Conservation (phyloP, 306 rosid genomes). For the Dalbergia oliveri region DNA sequence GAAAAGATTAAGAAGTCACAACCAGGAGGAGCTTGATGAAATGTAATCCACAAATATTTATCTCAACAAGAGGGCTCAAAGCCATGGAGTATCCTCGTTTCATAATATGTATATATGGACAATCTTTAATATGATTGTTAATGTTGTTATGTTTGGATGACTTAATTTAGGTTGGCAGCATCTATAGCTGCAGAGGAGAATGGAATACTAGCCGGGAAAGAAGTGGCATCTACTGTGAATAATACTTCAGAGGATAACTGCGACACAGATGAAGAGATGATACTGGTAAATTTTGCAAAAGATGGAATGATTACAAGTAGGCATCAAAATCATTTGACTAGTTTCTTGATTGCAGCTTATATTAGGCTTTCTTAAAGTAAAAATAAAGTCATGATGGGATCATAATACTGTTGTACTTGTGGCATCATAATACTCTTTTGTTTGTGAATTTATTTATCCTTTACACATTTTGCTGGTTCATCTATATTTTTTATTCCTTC, state of each 20-base stretch:
- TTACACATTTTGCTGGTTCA: slow-evolving; percentile 6
- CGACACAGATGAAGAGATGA: slow-evolving; percentile 68
- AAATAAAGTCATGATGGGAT: slow-evolving; percentile 1
- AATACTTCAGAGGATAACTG: slow-evolving; percentile 56
- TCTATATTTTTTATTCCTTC: slow-evolving; percentile 20
- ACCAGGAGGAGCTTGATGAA: slow-evolving; percentile 77
- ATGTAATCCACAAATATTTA: slow-evolving; percentile 61
- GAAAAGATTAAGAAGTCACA: slow-evolving; percentile 40
- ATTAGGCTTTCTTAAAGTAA: slow-evolving; percentile 7
- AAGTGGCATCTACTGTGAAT: slow-evolving; percentile 51
- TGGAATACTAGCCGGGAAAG: slow-evolving; percentile 49
- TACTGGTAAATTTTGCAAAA: slow-evolving; percentile 63
- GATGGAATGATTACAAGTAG: slow-evolving; percentile 32
- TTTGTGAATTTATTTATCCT: slow-evolving; percentile 19
- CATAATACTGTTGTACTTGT: slow-evolving; percentile 12
- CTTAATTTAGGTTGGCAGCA: slow-evolving; percentile 85
- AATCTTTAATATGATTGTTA: slow-evolving; percentile 35
- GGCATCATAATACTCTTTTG: slow-evolving; percentile 26
- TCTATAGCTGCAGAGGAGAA: slow-evolving; percentile 81
- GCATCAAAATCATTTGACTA: slow-evolving; percentile 27
- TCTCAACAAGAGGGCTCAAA: slow-evolving; percentile 19
- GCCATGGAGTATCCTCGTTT: slow-evolving; percentile 17
- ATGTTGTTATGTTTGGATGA: slow-evolving; percentile 47
- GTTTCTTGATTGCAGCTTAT: slow-evolving; percentile 35
- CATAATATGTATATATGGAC: background rate